Conservation (phyloP, 2,329 filamentous ascomycete genomes). For the Cytospora schulzeri region DNA sequence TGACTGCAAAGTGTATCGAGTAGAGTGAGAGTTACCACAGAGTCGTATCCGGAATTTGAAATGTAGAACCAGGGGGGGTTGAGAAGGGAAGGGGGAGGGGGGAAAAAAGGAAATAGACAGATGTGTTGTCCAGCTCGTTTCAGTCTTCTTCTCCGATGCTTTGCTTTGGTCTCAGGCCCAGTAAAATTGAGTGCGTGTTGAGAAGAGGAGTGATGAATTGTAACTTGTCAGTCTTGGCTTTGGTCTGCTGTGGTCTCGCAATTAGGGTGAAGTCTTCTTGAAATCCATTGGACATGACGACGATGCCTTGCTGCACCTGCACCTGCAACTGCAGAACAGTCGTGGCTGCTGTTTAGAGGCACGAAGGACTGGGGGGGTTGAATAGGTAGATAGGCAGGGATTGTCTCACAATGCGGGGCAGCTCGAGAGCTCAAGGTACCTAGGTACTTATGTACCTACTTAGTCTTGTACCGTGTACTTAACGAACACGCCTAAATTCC, state of each 20-base stretch:
- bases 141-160: slow-evolving; percentile 2
- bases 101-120: slow-evolving; percentile 5
- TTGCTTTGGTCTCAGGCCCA: neutral
- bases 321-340: slow-evolving; percentile 26
- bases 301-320: slow-evolving; percentile 23
- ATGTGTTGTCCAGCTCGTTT: slow-evolving; percentile 12
- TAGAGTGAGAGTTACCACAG: neutral
- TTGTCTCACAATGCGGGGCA: slow-evolving; percentile 9
- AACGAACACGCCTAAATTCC: neutral
- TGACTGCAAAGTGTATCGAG: neutral
- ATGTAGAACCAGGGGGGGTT: neutral
- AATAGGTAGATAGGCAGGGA: too few species aligned
- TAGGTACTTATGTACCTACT: too few species aligned
- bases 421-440: neutral
- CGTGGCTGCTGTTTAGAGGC: slow-evolving; percentile 28
- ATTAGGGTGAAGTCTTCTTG: slow-evolving; percentile 18
- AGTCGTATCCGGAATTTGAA: neutral
- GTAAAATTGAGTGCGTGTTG: neutral
- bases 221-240: neutral
- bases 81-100: slow-evolving; percentile 3
- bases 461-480: neutral
- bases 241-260: neutral
- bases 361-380: slow-evolving; percentile 9
- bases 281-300: slow-evolving; percentile 22
- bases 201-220: slow-evolving; percentile 17